Evolutionary conservation across 1,284 basidiomycete genomes (phyloP).

Genomic region (Cutaneotrichosporon sp.): DNA sequence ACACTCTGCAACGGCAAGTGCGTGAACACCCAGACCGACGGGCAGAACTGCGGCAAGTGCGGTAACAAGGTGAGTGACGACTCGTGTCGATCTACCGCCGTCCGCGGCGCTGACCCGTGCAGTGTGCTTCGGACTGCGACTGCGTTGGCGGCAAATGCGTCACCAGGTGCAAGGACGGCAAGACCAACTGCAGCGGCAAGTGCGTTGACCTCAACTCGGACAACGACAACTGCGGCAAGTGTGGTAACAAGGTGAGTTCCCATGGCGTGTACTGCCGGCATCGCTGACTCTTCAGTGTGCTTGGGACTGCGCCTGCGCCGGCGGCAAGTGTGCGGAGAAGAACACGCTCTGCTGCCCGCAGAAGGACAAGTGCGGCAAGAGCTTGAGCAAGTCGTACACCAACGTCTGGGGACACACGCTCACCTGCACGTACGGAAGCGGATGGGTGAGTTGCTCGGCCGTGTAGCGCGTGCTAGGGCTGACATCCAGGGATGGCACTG

Average conservation of each 20-base stretch:
- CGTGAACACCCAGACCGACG: not conserved
- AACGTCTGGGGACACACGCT: constrained; percentile 3
- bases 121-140: not conserved
- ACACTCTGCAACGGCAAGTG: not conserved
- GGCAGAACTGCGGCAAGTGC: not conserved
- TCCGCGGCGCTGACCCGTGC: not conserved
- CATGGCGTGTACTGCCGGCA: not conserved
- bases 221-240: not conserved
- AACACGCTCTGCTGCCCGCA: not conserved
- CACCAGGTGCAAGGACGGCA: not conserved
- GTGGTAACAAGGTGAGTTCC: constrained; percentile 3
- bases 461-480: not conserved
- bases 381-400: not conserved
- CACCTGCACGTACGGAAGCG: not conserved
- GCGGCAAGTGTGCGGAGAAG: not conserved
- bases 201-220: not conserved
- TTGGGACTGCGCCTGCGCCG: not conserved
- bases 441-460: not conserved
- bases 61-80: not conserved
- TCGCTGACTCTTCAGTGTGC: not conserved
- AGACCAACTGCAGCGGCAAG: not conserved
- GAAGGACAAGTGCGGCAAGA: not conserved
- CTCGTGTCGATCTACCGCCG: not conserved
- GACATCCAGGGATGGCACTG: constrained; percentile 1
- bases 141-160: not conserved